phyloP scores from a whole-genome alignment of 176 grass and related monocot species.

The Poa annua region DNA sequence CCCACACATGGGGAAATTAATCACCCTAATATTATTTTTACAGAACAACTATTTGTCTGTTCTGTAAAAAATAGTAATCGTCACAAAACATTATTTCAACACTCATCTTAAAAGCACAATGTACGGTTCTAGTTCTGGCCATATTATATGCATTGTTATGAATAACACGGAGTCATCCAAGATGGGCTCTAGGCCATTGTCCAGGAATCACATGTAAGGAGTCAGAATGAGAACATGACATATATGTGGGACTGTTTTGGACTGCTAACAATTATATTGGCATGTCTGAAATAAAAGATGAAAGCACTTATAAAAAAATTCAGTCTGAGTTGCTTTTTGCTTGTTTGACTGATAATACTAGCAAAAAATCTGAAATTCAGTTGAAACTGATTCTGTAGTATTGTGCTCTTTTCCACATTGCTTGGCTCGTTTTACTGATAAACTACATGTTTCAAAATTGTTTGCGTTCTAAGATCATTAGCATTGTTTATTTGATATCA shows the following conservation, averaged over 20 bases:
- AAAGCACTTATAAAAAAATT: neutral
- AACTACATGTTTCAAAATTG: neutral
- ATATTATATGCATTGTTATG: neutral
- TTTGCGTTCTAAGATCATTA: neutral
- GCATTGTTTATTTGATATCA: conserved; percentile 29
- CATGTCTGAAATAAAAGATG: conserved; percentile 12
- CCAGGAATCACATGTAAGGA: conserved; percentile 9
- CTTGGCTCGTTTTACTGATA: conserved; percentile 31
- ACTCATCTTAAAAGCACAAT: neutral
- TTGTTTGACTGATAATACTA: conserved; percentile 30
- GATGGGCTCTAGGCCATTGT: conserved; percentile 5
- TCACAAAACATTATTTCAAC: neutral
- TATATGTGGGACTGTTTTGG: conserved; percentile 15
- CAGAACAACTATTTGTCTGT: neutral
- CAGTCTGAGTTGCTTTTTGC: neutral
- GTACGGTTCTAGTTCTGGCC: neutral
- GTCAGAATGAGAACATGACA: neutral
- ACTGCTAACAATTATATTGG: neutral
- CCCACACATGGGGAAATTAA: neutral
- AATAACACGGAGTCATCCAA: neutral
- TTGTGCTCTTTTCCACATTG: neutral
- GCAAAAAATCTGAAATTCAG: neutral
- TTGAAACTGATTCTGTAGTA: conserved; percentile 2
- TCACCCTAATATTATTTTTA: neutral
- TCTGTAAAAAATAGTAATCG: neutral